Base-by-base conservation (phyloP, 768 basidiomycete species). In the Lentinula detonsa region DNA sequence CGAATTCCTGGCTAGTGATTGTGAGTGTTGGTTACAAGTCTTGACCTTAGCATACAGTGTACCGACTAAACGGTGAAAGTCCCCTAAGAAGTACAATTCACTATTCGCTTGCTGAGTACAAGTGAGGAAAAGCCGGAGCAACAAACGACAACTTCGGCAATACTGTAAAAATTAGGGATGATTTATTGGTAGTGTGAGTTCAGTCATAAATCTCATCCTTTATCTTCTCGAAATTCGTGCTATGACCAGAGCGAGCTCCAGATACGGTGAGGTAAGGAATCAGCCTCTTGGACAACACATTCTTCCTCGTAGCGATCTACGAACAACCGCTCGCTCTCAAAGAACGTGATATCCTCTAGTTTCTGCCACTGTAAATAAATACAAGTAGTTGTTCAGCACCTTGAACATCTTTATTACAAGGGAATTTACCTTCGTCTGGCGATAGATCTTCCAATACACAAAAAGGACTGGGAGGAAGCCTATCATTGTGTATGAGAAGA, bases 401-500 rank as follows among this genome's bases (percentile, higher is more conserved):
- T 5, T 15, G 15, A 10, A 21, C 10, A 31, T 1, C 16, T 5
- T 21, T 10, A 11, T 16, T 16, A 5, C 15, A 51, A 4, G 11
- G 42, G 16, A 64, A 74, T 46, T 34, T 53, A 79, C 81, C 67
- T 74, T 60, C 31, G 79, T 78, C 50, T 68, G 70, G 59, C 74
- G 70, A 45, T 72, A 64, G n/a, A 81, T 42, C 65, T 82, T 82
- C 79, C 80, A 82, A 58, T 68, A 71, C 0, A 80, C 46, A 64
- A 78, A 83, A 4, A 81, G 69, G 2, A 77, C 61, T 4, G 80
- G 79, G 4, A 75, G 67, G 39, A 80, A 61, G 0, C 71, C 75
- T 46, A 81, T 72, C 78, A 79, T 80, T 9, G 74, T 70, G 55
- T 82, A 82, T 1, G 78, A 81, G 63, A 82, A 83, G 18, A 81